These are phyloP conservation scores for Antrodiella citrinella DNA, from an alignment of 768 basidiomycete species.

Conservation along the genomic window DNA sequence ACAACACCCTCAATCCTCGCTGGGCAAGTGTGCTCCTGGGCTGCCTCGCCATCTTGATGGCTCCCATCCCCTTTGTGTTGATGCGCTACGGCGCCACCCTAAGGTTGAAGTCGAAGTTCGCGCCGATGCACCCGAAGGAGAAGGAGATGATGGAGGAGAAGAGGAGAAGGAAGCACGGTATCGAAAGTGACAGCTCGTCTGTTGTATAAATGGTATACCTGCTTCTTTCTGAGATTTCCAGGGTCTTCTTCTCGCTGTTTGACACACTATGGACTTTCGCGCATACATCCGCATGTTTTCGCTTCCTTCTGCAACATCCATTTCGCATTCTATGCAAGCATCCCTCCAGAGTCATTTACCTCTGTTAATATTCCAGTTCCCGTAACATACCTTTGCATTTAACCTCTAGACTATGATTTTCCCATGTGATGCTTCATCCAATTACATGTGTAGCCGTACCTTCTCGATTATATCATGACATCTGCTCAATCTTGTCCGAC, in stretches of 20 bases:
- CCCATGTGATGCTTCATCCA: no score
- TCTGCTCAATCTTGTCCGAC: no score
- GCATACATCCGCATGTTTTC: not conserved
- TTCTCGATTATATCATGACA: no score
- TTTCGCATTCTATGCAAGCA: no score
- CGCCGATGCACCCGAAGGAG: slow-evolving; percentile 10
- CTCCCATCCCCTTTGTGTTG: slow-evolving; percentile 32
- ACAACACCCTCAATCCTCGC: slow-evolving; percentile 36
- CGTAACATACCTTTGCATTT: no score
- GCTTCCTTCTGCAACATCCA: not conserved
- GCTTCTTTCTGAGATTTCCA: not conserved
- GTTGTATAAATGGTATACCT: not conserved
- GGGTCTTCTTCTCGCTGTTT: no score
- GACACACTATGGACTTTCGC: no score
- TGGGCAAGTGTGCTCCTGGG: slow-evolving; percentile 58
- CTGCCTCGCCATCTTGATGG: slow-evolving; percentile 42
- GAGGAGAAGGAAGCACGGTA: not conserved
- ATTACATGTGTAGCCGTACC: no score
- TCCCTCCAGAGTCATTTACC: no score
- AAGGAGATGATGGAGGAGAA: not conserved
- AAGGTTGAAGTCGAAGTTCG: slow-evolving; percentile 19
- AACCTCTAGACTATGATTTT: no score
- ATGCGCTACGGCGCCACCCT: slow-evolving; percentile 17
- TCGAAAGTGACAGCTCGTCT: not conserved
- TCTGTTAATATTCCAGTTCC: no score